Conservation (phyloP, 2,329 filamentous ascomycete genomes). For the Claviceps paspali region DNA sequence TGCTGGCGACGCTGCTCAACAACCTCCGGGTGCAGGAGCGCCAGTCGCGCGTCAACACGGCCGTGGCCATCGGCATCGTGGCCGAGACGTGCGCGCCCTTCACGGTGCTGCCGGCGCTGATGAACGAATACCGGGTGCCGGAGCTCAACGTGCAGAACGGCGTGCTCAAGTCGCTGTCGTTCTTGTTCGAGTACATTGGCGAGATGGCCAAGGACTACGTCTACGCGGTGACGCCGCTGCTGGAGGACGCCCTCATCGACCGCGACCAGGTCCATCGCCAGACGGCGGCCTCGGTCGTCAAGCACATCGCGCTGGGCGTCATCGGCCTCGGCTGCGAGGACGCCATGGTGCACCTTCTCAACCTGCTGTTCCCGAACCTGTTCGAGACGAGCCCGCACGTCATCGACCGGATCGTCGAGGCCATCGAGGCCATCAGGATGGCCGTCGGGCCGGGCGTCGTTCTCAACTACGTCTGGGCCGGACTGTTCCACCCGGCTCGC, state of each 20-base stretch:
- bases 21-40: conserved; percentile 94
- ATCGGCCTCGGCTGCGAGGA: conserved; percentile 95
- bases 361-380: conserved; percentile 88
- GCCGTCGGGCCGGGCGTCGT: conserved; percentile 83
- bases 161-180: conserved; percentile 90
- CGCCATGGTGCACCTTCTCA: conserved; percentile 94
- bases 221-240: conserved; percentile 87
- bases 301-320: conserved; percentile 95
- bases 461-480: conserved; percentile 97
- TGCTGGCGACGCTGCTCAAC: conserved; percentile 87
- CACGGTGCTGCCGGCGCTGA: conserved; percentile 91
- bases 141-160: conserved; percentile 98
- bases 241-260: conserved; percentile 95
- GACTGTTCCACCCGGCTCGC: conserved; percentile 87
- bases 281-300: conserved; percentile 90
- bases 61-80: conserved; percentile 95
- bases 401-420: conserved; percentile 94
- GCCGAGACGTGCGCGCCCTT: conserved; percentile 97
- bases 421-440: conserved; percentile 89
- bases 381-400: conserved; percentile 98
- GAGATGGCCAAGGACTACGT: conserved; percentile 99
- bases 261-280: conserved; percentile 96
- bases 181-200: conserved; percentile 97
- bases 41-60: conserved; percentile 95
- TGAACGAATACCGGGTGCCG: conserved; percentile 98